Evolutionary conservation across 2,329 filamentous ascomycete genomes (phyloP).

Genomic region (Amylocarpus encephaloides): DNA sequence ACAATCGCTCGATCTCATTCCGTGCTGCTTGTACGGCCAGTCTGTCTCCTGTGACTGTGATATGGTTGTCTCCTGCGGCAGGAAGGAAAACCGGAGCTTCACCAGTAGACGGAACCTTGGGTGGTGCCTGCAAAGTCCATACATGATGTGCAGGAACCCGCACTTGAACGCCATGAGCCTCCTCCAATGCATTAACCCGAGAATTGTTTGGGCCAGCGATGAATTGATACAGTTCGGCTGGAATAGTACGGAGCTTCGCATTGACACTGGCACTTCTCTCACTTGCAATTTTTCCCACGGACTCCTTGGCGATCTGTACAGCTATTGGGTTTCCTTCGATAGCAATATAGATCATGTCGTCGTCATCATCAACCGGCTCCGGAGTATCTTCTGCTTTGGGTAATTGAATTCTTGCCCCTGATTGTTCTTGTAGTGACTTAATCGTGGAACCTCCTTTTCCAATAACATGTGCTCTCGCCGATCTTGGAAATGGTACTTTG

Average conservation of each 20-base stretch:
- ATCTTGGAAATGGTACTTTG: constrained; percentile 74
- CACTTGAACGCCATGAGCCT: constrained; percentile 69
- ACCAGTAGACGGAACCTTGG: constrained; percentile 53
- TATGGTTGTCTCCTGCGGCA: constrained; percentile 66
- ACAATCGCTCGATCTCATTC: constrained; percentile 72
- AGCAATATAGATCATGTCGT: constrained; percentile 78
- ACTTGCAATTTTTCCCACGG: constrained; percentile 80
- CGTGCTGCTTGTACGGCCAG: constrained; percentile 72
- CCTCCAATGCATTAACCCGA: constrained; percentile 60
- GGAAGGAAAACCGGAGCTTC: constrained; percentile 65
- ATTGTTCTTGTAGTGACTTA: constrained; percentile 81
- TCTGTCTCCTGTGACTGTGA: constrained; percentile 82
- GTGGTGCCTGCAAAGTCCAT: constrained; percentile 62
- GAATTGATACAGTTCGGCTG: constrained; percentile 92
- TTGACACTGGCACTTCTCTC: constrained; percentile 79
- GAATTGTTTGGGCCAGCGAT: constrained; percentile 74
- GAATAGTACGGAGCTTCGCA: constrained; percentile 75
- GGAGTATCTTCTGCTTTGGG: constrained; percentile 67
- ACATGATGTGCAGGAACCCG: constrained; percentile 77
- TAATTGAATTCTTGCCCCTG: constrained; percentile 84
- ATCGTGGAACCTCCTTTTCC: constrained; percentile 87
- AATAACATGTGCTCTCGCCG: constrained; percentile 83
- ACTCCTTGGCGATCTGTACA: constrained; percentile 73
- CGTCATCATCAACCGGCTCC: constrained; percentile 57
- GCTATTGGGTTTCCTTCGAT: constrained; percentile 90